Conservation (phyloP, 495 filamentous ascomycete genomes). For the Xylaria longipes region DNA sequence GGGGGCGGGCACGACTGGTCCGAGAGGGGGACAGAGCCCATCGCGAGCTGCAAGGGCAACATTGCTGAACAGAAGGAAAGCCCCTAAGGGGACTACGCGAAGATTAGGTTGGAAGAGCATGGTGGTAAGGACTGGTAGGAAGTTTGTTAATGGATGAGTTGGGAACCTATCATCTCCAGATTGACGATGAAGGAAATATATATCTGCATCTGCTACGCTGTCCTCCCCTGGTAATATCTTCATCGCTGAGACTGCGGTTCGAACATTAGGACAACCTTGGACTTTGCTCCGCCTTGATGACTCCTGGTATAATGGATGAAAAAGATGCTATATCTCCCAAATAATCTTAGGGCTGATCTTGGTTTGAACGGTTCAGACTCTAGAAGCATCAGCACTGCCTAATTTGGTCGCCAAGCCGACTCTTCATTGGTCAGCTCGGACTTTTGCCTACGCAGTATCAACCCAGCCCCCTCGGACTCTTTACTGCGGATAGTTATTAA, state of each 20-base stretch:
- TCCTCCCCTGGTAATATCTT: background rate
- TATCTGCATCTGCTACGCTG: background rate
- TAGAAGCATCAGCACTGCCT: background rate
- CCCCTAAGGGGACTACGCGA: background rate
- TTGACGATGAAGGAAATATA: background rate
- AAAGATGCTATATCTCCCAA: background rate
- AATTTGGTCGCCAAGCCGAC: slow-evolving; percentile 1
- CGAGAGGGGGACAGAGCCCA: slow-evolving; percentile 45
- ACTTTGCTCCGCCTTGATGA: background rate
- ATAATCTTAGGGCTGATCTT: background rate
- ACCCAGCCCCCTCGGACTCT: background rate
- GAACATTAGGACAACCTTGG: slow-evolving; percentile 5
- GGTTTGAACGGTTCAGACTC: background rate
- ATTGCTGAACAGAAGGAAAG: slow-evolving; percentile 20
- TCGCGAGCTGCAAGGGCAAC: slow-evolving; percentile 36
- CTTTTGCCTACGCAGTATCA: background rate
- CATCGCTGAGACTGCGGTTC: background rate
- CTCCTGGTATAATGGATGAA: background rate
- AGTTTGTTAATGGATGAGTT: background rate
- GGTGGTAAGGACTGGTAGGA: background rate
- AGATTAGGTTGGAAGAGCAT: slow-evolving; percentile 8
- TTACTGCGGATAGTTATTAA: slow-evolving; percentile 9
- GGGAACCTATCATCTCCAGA: background rate
- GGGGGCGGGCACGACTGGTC: slow-evolving; percentile 43
- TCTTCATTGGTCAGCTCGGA: slow-evolving; percentile 38